Base-by-base conservation (phyloP, 2,329 filamentous ascomycete genomes). In the Fusarium fracticaudum region DNA sequence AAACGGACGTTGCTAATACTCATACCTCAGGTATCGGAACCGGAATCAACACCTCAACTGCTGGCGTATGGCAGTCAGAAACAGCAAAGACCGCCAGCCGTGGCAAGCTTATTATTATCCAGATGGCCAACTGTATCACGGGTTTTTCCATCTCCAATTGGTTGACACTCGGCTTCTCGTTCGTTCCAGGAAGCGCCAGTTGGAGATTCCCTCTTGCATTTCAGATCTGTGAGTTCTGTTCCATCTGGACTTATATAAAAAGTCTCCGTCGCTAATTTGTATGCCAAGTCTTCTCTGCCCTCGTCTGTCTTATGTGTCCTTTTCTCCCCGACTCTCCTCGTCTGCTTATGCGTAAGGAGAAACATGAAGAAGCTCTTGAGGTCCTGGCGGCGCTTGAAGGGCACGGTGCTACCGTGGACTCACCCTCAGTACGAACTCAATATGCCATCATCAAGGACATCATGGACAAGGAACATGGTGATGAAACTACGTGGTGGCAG, bases 131-230 rank as follows among this genome's bases (percentile, higher is more conserved):
- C n/a, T 44, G 40, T 15, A 58, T 58, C 9, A 44, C 40, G 2
- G 54, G 54, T n/a, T 58, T 58, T 44, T 58, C 54, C 10, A 44
- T 58, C 40, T 58, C 40, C 9, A 58, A 58, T 35, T 58, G 54
- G 54, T 33, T 58, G 29, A 58, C 40, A 8, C 40, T 44, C 29
- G 54, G 54, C 29, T 44, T 58, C 22, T 58, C 54, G 2, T 58
- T 58, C 33, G 40, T 44, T 6, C 40, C 40, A 15, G 54, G 54
- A 15, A 44, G 40, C n/a, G 54, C 40, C 18, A 44, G 40, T 9
- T 58, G 54, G 54, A 58, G 54, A 45, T 44, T 58, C n/a, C 54
- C 54, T 22, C 54, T 58, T 3, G 54, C 40, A 8, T 58, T 58
- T 22, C 54, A 58, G 17, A 24, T 58, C 13, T 55, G 53, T 55